Evolutionary conservation across 2,329 filamentous ascomycete species (phyloP), one percentile per base, ranked within the genome.

Genomic region (Monilinia laxa): DNA sequence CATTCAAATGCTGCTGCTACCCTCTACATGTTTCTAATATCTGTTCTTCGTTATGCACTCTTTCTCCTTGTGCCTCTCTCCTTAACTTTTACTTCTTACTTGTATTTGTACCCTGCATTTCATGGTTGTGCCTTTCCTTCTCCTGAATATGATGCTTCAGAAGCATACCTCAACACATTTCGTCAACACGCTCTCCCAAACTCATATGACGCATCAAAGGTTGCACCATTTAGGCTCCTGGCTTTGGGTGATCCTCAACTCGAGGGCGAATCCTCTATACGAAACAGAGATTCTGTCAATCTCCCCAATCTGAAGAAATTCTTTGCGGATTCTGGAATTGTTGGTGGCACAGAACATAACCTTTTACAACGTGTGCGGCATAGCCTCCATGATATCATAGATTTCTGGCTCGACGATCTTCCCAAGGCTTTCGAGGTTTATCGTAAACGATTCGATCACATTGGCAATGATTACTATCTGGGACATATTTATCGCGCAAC

Each of bases 381-480:
- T 73, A 79, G 80, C 57, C 76, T 84, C 14, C 87, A 89, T 76
- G 85, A 88, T 69, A 68, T 84, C 0, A 78, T 89, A 65, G 87
- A 89, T 70, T 78, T 92, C 45, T 81, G 83, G 70, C 81, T 86
- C 68, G 83, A 89, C 67, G 93, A 97, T 76, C 79, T 93, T 2
- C 87, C 87, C 9, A 84, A 86, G 71, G 82, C 88, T 23, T 71
- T 93, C 60, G 82, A 87, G 71, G 88, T 87, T 1, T 80, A 84
- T 62, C 85, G 91, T 70, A 99, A 99, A 80, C 84, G 86, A 23
- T 78, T 99, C 72, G 95, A 99, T 78, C 85, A 97, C 2, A 86
- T 93, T 74, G 95, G 95, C 4, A 99, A 99, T 78, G 95, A 99
- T 79, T 91, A 88, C 75, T 99, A 98, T 78, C 85, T 99, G 42